phyloP scores from a whole-genome alignment of 2,329 filamentous ascomycete genomes.

The Beauveria australis region DNA sequence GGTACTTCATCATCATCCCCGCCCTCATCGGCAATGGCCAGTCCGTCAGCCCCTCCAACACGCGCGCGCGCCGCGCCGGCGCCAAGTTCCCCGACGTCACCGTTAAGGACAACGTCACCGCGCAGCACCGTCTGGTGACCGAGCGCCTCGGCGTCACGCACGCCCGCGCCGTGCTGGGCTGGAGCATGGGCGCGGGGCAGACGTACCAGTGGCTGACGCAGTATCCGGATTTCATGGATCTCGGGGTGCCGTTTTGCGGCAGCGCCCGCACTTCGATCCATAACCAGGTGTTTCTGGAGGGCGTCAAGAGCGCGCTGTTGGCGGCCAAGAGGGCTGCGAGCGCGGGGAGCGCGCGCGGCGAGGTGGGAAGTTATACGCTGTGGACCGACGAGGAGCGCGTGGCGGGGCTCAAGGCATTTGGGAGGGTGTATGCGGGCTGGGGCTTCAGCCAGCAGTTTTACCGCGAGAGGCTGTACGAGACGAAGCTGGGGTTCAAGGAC shows the following conservation, averaged over 20 bases:
- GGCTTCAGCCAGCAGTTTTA: constrained; percentile 77
- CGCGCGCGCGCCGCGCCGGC: constrained; percentile 19
- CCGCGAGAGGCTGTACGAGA: constrained; percentile 60
- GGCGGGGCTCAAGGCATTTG: constrained; percentile 57
- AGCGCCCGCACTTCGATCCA: constrained; percentile 42
- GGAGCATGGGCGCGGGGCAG: constrained; percentile 49
- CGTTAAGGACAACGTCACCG: constrained; percentile 43
- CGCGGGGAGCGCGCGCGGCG: constrained; percentile 39
- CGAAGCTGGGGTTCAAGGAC: constrained; percentile 52
- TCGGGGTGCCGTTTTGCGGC: constrained; percentile 40
- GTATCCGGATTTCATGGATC: constrained; percentile 38
- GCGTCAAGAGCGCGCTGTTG: constrained; percentile 39
- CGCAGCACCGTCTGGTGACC: constrained; percentile 37
- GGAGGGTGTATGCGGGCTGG: constrained; percentile 71
- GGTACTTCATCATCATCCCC: constrained; percentile 42
- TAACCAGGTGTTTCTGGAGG: constrained; percentile 48
- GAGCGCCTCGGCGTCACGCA: constrained; percentile 32
- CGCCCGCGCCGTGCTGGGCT: constrained; percentile 42
- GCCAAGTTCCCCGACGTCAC: constrained; percentile 34
- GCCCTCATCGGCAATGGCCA: constrained; percentile 46
- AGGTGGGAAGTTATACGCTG: constrained; percentile 12
- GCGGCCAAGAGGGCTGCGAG: constrained; percentile 32
- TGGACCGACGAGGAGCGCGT: constrained; percentile 35
- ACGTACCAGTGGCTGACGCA: constrained; percentile 44
- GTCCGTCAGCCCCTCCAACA: constrained; percentile 45